Evolutionary conservation across 1,284 basidiomycete species (phyloP).

Genomic region (Trichosporon coremiiforme): DNA sequence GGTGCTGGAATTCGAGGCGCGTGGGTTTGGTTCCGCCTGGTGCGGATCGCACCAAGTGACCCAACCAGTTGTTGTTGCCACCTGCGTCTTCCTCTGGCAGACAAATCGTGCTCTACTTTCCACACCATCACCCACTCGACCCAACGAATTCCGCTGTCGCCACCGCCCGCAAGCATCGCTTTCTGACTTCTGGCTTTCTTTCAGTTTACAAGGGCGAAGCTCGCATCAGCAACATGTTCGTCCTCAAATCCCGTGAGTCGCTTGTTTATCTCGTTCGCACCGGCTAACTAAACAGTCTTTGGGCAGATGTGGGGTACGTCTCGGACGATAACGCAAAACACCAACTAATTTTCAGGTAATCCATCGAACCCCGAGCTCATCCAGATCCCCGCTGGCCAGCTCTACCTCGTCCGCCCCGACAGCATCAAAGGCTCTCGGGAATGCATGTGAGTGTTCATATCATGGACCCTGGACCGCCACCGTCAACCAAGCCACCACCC

Average conservation of each 20-base stretch:
- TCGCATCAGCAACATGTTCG: slow-evolving; percentile 62
- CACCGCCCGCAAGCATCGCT: neutral
- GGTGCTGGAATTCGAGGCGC: neutral
- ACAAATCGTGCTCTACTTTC: slow-evolving; percentile 4
- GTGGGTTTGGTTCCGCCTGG: slow-evolving; percentile 2
- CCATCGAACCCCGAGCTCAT: slow-evolving; percentile 86
- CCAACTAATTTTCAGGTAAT: slow-evolving; percentile 47
- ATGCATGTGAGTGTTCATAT: slow-evolving; percentile 78
- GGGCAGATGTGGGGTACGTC: slow-evolving; percentile 92
- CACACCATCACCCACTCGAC: neutral
- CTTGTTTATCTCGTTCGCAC: slow-evolving; percentile 21
- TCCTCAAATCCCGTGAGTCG: slow-evolving; percentile 76
- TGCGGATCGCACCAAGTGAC: slow-evolving; percentile 15
- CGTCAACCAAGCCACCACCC: neutral
- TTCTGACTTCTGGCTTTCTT: slow-evolving; percentile 19
- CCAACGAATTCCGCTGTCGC: neutral
- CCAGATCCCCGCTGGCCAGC: slow-evolving; percentile 87
- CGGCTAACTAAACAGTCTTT: slow-evolving; percentile 64
- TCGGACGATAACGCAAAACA: neutral
- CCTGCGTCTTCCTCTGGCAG: slow-evolving; percentile 1
- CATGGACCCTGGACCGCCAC: slow-evolving; percentile 13
- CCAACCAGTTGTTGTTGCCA: slow-evolving; percentile 7
- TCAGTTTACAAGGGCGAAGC: slow-evolving; percentile 12
- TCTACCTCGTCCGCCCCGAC: slow-evolving; percentile 87
- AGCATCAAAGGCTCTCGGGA: slow-evolving; percentile 88